Percentiles rank a stretch among this genome's conserved stretches.
These are phyloP conservation scores for Saccharomycopsis fermentans DNA, from an alignment of 805 yeast species.

Conservation along the genomic window DNA sequence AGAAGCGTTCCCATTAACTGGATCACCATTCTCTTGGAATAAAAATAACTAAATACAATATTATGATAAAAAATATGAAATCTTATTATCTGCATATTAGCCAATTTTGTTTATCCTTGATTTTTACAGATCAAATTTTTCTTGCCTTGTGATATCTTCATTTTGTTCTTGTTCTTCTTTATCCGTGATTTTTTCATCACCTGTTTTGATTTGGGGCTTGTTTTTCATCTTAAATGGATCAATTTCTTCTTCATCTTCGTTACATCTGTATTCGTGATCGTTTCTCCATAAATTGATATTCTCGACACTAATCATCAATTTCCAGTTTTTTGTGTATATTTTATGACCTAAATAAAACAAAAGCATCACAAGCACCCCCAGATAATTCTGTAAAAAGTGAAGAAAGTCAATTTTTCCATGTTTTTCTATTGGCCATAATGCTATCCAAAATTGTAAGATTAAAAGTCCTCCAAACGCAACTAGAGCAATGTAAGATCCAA, in stretches of 20 bases:
- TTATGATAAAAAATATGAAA: too few species aligned
- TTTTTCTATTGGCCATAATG: constrained; percentile 43
- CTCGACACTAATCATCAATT: constrained; percentile 27
- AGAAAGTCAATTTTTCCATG: constrained; percentile 26
- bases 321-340: constrained; percentile 32
- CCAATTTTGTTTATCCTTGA: too few species aligned
- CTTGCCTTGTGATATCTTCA: too few species aligned
- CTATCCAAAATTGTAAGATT: constrained; percentile 57
- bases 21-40: too few species aligned
- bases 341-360: constrained; percentile 44
- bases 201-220: neutral
- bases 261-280: constrained; percentile 33
- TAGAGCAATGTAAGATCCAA: constrained; percentile 44
- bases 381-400: constrained; percentile 43
- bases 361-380: constrained; percentile 36
- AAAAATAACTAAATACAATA: too few species aligned
- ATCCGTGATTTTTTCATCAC: neutral
- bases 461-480: constrained; percentile 38
- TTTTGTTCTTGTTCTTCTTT: neutral
- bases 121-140: too few species aligned
- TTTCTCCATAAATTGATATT: constrained; percentile 31
- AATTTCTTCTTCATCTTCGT: constrained; percentile 24
- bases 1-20: too few species aligned
- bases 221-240: neutral
- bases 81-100: too few species aligned